Evolutionary conservation across 139 green algal species (phyloP), one percentile per base, ranked within the genome.

Genomic region (Picochlorum sp.): DNA sequence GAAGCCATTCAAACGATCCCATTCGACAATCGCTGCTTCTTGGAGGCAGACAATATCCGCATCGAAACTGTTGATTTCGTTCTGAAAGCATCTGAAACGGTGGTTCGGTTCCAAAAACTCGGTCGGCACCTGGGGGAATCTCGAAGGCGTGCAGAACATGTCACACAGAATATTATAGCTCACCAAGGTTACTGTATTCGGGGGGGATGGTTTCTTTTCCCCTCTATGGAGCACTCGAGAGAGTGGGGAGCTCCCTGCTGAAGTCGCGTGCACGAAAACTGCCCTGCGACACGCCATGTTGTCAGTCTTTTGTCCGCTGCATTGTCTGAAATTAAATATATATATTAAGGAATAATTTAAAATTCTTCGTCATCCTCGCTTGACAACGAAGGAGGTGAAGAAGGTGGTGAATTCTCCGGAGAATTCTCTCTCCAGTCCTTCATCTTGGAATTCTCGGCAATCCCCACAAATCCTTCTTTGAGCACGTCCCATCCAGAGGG

Each of bases 391-490:
- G 34, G 34, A 41, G 34, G 8, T 13, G 34, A 41, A 41, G 34
- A 41, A 41, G 34, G 8, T 41, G 34, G 34, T 41, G 34, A 41
- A 10, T 10, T 41, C 8, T 16, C 50, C 14, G 34, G 34, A 14
- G 34, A 41, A 10, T 10, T 41, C 8, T 16, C 50, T 30, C 18
- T 86, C 86, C 86, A 95, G 49, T 92, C 87, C 82, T 92, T 92
- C 81, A 91, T 89, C 74, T 94, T 92, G 23, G 34, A 57, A 6
- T 80, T 59, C 3, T 65, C 79, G 34, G 73, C 66, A 57, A 89
- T 52, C 2, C 83, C 82, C 4, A 67, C 72, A 76, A 87, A 92
- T 16, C 74, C 75, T 16, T 86, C 74, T 24, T 83, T 70, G 21
- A 94, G 74, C 44, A 92, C 86, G 10, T 83, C 79, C 86, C 86